Base-by-base conservation (phyloP, 2,329 filamentous ascomycete genomes). In the Talaromyces sp. region DNA sequence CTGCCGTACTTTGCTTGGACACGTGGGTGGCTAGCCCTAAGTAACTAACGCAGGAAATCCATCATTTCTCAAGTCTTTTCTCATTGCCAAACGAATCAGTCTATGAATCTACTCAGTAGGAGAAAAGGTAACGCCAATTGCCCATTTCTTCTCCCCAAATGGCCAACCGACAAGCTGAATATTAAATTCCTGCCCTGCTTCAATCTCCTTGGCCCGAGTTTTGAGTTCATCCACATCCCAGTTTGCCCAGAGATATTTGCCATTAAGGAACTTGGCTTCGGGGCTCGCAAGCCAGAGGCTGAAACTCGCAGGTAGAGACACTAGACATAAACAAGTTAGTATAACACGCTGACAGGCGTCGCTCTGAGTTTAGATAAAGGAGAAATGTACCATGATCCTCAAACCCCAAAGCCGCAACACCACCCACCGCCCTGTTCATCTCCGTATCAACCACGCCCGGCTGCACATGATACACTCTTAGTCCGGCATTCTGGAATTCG, bases 171-270 rank as follows among this genome's bases (percentile, higher is more conserved):
- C 56, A 27, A 64, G 43, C 22, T 62, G 48, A 39, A 65, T 50
- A 35, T 33, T 65, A 45, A 65, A 57, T 39, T 58, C 27, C 24
- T 31, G n/a, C 9, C 50, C 45, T 35, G 19, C 16, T 19, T 57
- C 59, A 50, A 72, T 74, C 27, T 70, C 65, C 5, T 68, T 62
- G n/a, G 63, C 67, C 54, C 62, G 67, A 14, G 50, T 65, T 52
- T 71, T 73, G 60, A 79, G 66, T 66, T 82, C 78, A n/a, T 77
- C 72, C 4, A 80, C 77, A 71, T 82, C 78, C 77, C 78, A 80
- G 39, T 76, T 74, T 1, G 73, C 72, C 72, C 74, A 77, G 6
- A 79, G 68, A 65, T 70, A 75, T 11, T 76, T 70, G 1, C 78
- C 78, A 65, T 76, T 74, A 31, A 82, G 65, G 60, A 80, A 81